Evolutionary conservation across 2,329 filamentous ascomycete species (phyloP).

Genomic region (Diaporthe sp.): DNA sequence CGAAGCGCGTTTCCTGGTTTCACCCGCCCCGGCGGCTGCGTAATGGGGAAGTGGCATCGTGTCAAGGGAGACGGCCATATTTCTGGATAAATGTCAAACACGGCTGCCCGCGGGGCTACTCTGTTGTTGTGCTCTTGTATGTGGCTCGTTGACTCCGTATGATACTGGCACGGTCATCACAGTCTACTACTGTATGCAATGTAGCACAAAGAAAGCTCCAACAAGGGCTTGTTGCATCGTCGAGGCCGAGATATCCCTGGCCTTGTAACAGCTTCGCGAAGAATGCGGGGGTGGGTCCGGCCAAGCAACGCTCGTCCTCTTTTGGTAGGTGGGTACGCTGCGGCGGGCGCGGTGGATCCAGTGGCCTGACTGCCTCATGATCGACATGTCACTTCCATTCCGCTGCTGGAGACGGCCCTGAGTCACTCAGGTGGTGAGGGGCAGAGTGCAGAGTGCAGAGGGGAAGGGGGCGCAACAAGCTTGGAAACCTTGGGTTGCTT

Average conservation of each 20-base stretch:
- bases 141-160: neutral
- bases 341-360: neutral
- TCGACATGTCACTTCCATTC: conserved; percentile 29
- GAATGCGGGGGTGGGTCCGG: conserved; percentile 40
- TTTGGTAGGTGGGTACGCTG: conserved; percentile 23
- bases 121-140: neutral
- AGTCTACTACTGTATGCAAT: too few species aligned
- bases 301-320: neutral
- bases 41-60: neutral
- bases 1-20: conserved; percentile 26
- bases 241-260: neutral
- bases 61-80: conserved; percentile 12
- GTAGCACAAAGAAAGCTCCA: neutral
- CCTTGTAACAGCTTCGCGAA: conserved; percentile 5
- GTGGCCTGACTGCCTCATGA: conserved; percentile 36
- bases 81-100: conserved; percentile 15
- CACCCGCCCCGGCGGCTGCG: conserved; percentile 16
- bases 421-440: neutral
- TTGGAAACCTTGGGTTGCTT: conserved; percentile 25
- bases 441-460: neutral
- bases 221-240: neutral
- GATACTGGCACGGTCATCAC: neutral
- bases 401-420: neutral
- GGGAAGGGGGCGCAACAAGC: neutral
- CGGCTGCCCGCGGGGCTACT: neutral